Evolutionary conservation across 2,329 filamentous ascomycete genomes (phyloP).

Genomic region (Sarocladium brachiariae): DNA sequence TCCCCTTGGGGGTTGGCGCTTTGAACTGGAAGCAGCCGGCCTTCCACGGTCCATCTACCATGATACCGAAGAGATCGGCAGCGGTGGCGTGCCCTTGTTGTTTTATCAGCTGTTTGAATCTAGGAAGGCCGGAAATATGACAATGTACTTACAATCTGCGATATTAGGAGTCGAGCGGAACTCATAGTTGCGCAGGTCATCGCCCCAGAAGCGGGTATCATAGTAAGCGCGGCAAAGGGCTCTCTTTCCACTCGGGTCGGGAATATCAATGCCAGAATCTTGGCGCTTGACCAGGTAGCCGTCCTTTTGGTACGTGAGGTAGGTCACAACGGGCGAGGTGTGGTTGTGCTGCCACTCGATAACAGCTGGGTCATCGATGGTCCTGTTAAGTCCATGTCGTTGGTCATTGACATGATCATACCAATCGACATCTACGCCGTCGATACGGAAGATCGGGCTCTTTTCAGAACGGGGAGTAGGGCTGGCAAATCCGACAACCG

Average conservation of each 20-base stretch:
- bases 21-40: not conserved
- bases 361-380: not conserved
- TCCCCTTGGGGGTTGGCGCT: not conserved
- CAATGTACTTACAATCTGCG: not conserved
- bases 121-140: too few species aligned
- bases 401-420: not conserved
- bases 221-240: not conserved
- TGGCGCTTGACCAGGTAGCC: not conserved
- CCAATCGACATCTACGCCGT: not conserved
- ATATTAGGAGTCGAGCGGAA: not conserved
- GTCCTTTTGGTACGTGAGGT: not conserved
- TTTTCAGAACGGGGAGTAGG: not conserved
- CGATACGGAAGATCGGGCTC: not conserved
- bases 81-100: not conserved
- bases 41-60: not conserved
- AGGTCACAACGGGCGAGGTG: not conserved
- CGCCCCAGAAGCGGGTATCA: not conserved
- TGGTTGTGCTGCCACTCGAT: not conserved
- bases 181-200: not conserved
- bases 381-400: not conserved
- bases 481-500: not conserved
- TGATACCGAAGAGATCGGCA: not conserved
- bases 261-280: not conserved
- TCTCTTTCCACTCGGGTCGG: not conserved
- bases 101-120: not conserved